Evolutionary conservation across 108 stramenopile species (phyloP), one percentile per base, ranked within the genome.

Genomic region (Chaetoceros muelleri): DNA sequence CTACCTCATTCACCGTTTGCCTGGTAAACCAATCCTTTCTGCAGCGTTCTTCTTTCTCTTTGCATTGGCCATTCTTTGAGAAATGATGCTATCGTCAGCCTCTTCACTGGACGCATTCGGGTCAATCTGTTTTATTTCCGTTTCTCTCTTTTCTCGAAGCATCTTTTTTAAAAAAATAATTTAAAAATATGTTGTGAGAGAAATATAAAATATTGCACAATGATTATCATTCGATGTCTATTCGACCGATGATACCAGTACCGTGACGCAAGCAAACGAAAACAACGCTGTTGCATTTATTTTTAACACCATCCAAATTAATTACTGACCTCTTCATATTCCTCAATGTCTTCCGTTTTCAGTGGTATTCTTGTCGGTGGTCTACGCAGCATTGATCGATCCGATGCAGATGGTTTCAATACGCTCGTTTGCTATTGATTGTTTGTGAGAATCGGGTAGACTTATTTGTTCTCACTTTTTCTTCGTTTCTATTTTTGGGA

Each of bases 311-410:
- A n/a, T n/a, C 34, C 8, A 10, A 10, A 10, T 58, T 30, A 46
- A 49, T 28, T 46, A 24, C 78, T 30, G 47, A 90, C 89, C 83
- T 87, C 66, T 19, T 78, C 78, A 56, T 87, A 90, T 67, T 90
- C 89, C 44, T 84, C 80, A 30, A 90, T 86, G 55, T 90, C 89
- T 52, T 90, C 89, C 8, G 83, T 67, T 63, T 90, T 90, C 25
- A 90, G 64, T 31, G 86, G 85, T 44, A 90, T 70, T 40, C 89
- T 73, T 19, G 89, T 90, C 7, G 89, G 89, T 53, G 89, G 85
- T 74, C 89, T 64, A 64, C 89, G 81, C 30, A 90, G 79, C 25
- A 40, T 40, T 40, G n/a, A n/a, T n/a, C n/a, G n/a, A n/a, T n/a
- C n/a, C n/a, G n/a, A n/a, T n/a, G n/a, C n/a, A n/a, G n/a, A n/a